phyloP scores from a whole-genome alignment of 768 basidiomycete genomes.

The Botryobasidium botryosum region DNA sequence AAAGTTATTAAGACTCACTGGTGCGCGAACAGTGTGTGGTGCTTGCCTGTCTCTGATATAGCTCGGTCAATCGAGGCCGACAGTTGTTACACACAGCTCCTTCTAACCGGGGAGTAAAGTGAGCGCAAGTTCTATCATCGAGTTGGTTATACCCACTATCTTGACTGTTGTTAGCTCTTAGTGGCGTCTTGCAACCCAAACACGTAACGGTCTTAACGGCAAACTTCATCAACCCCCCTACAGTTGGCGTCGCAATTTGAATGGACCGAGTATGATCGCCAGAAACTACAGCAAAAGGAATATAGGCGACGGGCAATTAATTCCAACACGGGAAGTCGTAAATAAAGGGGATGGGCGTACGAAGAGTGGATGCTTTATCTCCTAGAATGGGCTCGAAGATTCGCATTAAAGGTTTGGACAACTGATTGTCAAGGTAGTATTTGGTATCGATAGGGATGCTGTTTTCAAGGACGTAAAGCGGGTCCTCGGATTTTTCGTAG shows the following conservation, averaged over 20 bases:
- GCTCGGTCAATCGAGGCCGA: slow-evolving; percentile 61
- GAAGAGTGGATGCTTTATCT: slow-evolving; percentile 67
- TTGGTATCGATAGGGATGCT: slow-evolving; percentile 96
- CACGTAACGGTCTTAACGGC: slow-evolving; percentile 93
- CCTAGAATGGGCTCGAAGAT: slow-evolving; percentile 98
- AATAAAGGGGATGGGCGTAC: slow-evolving; percentile 29
- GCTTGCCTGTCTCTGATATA: slow-evolving; percentile 80
- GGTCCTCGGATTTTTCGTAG: slow-evolving; percentile 98
- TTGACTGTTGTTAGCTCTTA: slow-evolving; percentile 61
- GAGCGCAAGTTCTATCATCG: neutral
- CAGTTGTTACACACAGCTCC: slow-evolving; percentile 95
- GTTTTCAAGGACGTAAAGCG: slow-evolving; percentile 92
- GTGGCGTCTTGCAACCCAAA: slow-evolving; percentile 83
- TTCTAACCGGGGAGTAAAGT: slow-evolving; percentile 27
- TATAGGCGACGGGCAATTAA: too few species aligned
- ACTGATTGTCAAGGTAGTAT: slow-evolving; percentile 95
- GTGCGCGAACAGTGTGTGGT: neutral
- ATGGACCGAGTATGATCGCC: slow-evolving; percentile 95
- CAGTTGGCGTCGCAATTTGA: slow-evolving; percentile 88
- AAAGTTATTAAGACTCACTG: neutral
- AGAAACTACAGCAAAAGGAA: slow-evolving; percentile 39
- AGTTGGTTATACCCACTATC: slow-evolving; percentile 24
- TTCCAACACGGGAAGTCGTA: slow-evolving; percentile 2
- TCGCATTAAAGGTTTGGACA: slow-evolving; percentile 89
- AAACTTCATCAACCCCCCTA: slow-evolving; percentile 97